Percentiles rank a stretch among this genome's conserved stretches.
phyloP scores from a whole-genome alignment of 2,329 filamentous ascomycete genomes.

The Kalaharituber pfeilii region DNA sequence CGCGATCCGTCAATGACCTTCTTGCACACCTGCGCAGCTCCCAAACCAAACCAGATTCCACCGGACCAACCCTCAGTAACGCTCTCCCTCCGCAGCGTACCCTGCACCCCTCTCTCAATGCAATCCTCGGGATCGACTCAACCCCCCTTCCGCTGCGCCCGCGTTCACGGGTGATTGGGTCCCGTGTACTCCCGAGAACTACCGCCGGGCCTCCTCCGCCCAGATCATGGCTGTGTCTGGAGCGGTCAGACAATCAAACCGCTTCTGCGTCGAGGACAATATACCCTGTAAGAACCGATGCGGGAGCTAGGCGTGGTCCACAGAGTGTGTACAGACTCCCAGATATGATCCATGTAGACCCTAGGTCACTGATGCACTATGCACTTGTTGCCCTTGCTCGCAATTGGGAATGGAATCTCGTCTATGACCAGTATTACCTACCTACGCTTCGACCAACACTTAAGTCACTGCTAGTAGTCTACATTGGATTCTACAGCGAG shows the following conservation, averaged over 20 bases:
- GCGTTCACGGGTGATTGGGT: conserved; percentile 8
- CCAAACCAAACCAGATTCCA: conserved; percentile 5
- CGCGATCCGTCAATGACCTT: conserved; percentile 17
- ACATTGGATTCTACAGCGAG: conserved; percentile 12
- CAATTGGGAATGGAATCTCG: conserved; percentile 17
- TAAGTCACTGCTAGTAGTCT: conserved; percentile 17
- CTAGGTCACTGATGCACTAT: conserved; percentile 11
- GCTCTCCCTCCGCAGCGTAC: conserved; percentile 5
- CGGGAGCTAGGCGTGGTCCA: background rate
- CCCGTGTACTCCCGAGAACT: conserved; percentile 2
- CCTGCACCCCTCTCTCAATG: conserved; percentile 19
- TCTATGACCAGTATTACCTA: conserved; percentile 21
- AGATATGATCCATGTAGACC: background rate
- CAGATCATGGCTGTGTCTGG: conserved; percentile 17
- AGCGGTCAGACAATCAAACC: no score
- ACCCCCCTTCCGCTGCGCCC: conserved; percentile 13
- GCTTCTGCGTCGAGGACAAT: background rate
- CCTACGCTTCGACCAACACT: conserved; percentile 14
- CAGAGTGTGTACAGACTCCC: background rate
- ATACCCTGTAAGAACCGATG: background rate
- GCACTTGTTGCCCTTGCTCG: conserved; percentile 16
- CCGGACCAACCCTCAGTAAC: conserved; percentile 3
- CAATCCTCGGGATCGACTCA: conserved; percentile 13
- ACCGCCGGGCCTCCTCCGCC: conserved; percentile 15
- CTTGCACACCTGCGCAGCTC: conserved; percentile 19